Evolutionary conservation across 306 rosid species (phyloP), one percentile per base, ranked within the genome.

Genomic region (Comarum palustre): DNA sequence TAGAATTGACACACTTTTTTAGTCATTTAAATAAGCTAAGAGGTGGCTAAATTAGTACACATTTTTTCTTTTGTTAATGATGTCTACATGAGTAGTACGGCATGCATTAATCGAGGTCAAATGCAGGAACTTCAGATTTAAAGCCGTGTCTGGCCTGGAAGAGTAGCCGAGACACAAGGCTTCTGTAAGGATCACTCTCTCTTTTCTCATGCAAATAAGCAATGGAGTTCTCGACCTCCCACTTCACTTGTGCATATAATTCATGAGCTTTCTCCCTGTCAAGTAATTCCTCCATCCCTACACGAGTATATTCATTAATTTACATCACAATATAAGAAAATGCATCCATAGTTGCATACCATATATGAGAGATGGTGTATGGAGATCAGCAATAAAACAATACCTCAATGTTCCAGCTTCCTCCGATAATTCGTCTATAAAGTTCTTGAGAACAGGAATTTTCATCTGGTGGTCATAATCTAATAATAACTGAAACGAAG

Each of bases 391-490:
- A 71, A 78, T 68, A 29, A 17, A 29, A 14, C 41, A 45, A 17
- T 1, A 48, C 98, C 96, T 91, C 73, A 88, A 46, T 43, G 46
- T 83, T 12, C 17, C 78, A 58, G 71, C 71, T 76, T 82, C 94
- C 3, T 68, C 69, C 43, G 96, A 86, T 43, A 86, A 48, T 1
- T 74, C 73, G 77, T 91, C 86, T 64, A 93, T 91, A 42, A 12
- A 72, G 65, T 74, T 41, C 82, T 41, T 87, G 1, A 93, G 9
- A 70, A 27, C 80, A 27, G 98, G 97, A 83, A 89, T 69, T 83
- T 83, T 91, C 79, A 85, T 81, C 81, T 82, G 88, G 89, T 93
- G 97, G 43, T 93, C 85, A 75, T 91, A 91, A 82, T 91, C 98
- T 25, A 93, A 22, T 69, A 89, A 51, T 62, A 93, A 67, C 97